Percentiles rank a stretch among this genome's conserved stretches.
phyloP scores from a whole-genome alignment of 2,329 filamentous ascomycete species.

The Xylariaceae sp. region DNA sequence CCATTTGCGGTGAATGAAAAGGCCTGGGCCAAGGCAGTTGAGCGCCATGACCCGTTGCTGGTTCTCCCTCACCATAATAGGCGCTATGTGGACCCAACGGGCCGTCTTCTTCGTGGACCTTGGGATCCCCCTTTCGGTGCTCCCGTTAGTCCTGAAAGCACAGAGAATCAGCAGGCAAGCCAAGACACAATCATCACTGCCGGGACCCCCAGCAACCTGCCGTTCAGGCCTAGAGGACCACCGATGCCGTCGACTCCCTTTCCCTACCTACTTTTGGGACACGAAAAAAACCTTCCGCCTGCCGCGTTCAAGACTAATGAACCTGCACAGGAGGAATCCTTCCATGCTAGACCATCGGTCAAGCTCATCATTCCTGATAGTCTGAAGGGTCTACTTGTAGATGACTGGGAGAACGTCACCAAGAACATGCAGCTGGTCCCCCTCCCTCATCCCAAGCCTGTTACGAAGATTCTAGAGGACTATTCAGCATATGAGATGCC shows the following conservation, averaged over 20 bases:
- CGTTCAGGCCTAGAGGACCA: not conserved
- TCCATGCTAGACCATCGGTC: constrained; percentile 78
- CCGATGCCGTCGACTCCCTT: not conserved
- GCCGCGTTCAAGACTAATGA: constrained; percentile 5
- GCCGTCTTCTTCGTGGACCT: too few species aligned
- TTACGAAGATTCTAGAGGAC: constrained; percentile 73
- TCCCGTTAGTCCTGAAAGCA: too few species aligned
- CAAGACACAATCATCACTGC: not conserved
- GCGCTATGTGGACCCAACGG: too few species aligned
- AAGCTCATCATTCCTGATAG: constrained; percentile 83
- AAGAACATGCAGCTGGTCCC: constrained; percentile 89
- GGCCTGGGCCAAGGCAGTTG: too few species aligned
- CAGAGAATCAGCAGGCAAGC: too few species aligned
- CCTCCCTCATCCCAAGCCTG: constrained; percentile 72
- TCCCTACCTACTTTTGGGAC: too few species aligned
- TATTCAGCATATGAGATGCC: constrained; percentile 69
- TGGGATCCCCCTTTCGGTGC: too few species aligned
- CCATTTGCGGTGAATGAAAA: too few species aligned
- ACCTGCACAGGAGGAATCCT: constrained; percentile 72
- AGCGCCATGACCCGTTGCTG: too few species aligned
- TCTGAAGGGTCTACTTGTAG: constrained; percentile 87
- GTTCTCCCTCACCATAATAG: too few species aligned
- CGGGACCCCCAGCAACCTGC: not conserved
- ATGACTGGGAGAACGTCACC: constrained; percentile 98
- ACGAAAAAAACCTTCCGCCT: too few species aligned